phyloP scores from a whole-genome alignment of 2,329 filamentous ascomycete species.

The Diplodia intermedia region DNA sequence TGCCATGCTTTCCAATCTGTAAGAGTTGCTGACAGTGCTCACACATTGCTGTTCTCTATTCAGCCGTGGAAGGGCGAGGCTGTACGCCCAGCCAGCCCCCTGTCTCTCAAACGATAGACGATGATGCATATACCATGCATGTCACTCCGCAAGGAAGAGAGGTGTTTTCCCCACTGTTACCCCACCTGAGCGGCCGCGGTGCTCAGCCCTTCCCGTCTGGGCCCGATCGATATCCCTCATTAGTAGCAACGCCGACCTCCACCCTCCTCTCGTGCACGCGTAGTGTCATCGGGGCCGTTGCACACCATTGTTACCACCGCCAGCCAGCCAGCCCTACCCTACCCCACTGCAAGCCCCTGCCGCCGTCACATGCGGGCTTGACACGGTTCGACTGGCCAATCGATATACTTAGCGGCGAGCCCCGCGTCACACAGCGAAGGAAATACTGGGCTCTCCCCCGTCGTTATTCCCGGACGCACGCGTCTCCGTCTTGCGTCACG shows the following conservation, averaged over 20 bases:
- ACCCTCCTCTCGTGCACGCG: neutral
- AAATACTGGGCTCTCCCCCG: neutral
- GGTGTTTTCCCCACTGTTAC: neutral
- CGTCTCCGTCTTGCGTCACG: neutral
- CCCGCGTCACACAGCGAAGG: neutral
- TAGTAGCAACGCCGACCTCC: neutral
- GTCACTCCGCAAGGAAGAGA: neutral
- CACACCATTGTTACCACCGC: neutral
- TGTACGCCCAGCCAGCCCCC: neutral
- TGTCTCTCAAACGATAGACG: neutral
- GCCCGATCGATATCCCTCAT: neutral
- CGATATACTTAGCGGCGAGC: neutral
- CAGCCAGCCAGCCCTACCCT: neutral
- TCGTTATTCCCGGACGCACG: neutral
- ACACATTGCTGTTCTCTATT: neutral
- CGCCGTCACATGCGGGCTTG: neutral
- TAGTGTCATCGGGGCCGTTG: neutral
- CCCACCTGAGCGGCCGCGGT: neutral
- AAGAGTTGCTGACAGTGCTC: too few species aligned
- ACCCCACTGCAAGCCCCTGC: neutral
- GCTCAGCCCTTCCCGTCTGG: neutral
- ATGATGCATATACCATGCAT: neutral
- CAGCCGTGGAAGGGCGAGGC: neutral
- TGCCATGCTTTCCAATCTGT: too few species aligned
- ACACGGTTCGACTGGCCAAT: neutral